Evolutionary conservation across 495 filamentous ascomycete species (phyloP), one percentile per base, ranked within the genome.

Genomic region (Penicillium maclennaniae): DNA sequence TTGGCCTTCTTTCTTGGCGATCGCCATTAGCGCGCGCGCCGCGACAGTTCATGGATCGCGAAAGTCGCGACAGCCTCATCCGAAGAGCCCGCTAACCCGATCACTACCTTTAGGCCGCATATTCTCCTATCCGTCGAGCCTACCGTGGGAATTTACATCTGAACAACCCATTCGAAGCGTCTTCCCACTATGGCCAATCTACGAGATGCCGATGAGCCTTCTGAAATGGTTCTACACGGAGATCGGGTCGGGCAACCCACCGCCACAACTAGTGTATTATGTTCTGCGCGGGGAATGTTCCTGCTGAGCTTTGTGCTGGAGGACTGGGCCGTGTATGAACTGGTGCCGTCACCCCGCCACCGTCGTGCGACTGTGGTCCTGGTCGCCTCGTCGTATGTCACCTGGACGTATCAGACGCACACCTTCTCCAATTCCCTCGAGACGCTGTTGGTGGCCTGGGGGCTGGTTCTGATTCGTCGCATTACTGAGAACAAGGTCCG

Each of bases 361-460:
- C 82, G 90, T 50, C 82, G 79, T 56, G 73, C 82, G 36, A 88
- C 89, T 17, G 74, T 93, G 37, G 75, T 91, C 27, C 72, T 97
- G 44, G 84, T 96, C 45, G 92, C 92, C 40, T 97, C 93, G 15
- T 95, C 88, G 20, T 98, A 97, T 71, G 92, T 97, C 58, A 97
- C 93, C 43, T 97, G 93, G 95, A 96, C 95, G 39, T 96, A 88
- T 74, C 93, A 98, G 74, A 95, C 89, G 39, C 93, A 98, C 75
- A 97, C 95, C 31, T 97, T 98, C 72, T 97, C 93, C 66, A 98
- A 98, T 70, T 91, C 91, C 46, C 82, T 97, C 60, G 93, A 98
- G 73, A 97, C 93, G 1, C 76, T 98, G 59, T 79, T 88, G 27
- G 92, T 98, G 16, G 78, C 85, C 44, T 97, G 95, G 93, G 87